Evolutionary conservation across 495 filamentous ascomycete species (phyloP).

Genomic region (Neurospora sp.): DNA sequence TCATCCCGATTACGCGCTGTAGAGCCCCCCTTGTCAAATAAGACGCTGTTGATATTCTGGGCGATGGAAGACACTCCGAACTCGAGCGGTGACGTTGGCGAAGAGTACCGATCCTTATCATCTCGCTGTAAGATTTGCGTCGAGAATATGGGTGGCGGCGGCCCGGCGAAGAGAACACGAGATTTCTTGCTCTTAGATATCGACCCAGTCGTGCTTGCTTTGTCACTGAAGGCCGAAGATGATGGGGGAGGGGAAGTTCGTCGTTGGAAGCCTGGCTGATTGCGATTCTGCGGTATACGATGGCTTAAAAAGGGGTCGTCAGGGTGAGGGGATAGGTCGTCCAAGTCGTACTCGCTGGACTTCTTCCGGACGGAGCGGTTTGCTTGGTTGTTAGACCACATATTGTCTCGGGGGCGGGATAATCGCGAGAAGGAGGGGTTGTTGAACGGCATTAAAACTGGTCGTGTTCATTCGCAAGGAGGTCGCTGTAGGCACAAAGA

Average conservation of each 20-base stretch:
- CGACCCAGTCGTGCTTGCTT: slow-evolving; percentile 9
- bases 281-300: not conserved
- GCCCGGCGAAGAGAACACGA: slow-evolving; percentile 21
- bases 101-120: slow-evolving; percentile 13
- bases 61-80: slow-evolving; percentile 9
- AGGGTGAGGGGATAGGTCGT: slow-evolving; percentile 31
- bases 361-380: slow-evolving; percentile 19
- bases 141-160: slow-evolving; percentile 23
- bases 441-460: not conserved
- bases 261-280: not conserved
- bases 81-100: not conserved
- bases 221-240: slow-evolving; percentile 8
- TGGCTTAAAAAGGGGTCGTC: slow-evolving; percentile 24
- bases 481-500: not conserved
- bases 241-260: slow-evolving; percentile 4
- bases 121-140: slow-evolving; percentile 22
- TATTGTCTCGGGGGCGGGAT: slow-evolving; percentile 9
- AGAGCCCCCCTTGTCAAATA: slow-evolving; percentile 17
- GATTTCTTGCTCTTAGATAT: slow-evolving; percentile 13
- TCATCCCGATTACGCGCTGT: slow-evolving; percentile 3
- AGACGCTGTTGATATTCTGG: slow-evolving; percentile 21
- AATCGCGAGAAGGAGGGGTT: slow-evolving; percentile 20
- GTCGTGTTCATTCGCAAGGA: not conserved
- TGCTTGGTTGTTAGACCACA: slow-evolving; percentile 8
- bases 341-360: slow-evolving; percentile 32